phyloP scores from a whole-genome alignment of 192 early-diverging fungal genomes.

The Pilobolus umbonatus region DNA sequence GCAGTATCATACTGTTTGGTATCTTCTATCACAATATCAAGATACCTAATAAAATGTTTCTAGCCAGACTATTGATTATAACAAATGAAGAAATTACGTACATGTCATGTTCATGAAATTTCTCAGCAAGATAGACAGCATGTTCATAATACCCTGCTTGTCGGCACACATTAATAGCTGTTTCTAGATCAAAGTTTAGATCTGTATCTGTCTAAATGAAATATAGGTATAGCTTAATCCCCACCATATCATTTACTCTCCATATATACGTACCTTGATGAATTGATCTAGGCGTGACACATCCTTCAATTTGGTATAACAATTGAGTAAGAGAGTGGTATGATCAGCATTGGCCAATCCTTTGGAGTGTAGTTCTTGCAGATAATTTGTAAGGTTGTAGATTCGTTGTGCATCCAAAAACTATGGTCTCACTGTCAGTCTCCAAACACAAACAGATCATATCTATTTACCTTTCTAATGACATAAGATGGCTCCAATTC shows the following conservation, averaged over 20 bases:
- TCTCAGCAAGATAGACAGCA: conserved; percentile 85
- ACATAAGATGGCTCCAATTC: conserved; percentile 94
- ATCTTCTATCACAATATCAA: conserved; percentile 90
- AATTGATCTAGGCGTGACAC: conserved; percentile 82
- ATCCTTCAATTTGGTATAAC: conserved; percentile 94
- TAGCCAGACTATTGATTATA: neutral
- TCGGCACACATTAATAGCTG: conserved; percentile 89
- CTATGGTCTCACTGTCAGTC: conserved; percentile 7
- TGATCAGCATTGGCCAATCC: conserved; percentile 90
- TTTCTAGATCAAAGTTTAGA: conserved; percentile 89
- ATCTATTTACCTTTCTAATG: conserved; percentile 67
- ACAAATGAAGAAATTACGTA: conserved; percentile 21
- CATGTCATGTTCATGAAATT: conserved; percentile 75
- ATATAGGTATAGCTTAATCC: neutral
- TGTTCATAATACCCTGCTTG: conserved; percentile 88
- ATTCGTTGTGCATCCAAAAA: conserved; percentile 93
- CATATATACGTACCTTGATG: conserved; percentile 55
- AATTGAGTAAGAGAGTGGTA: conserved; percentile 93
- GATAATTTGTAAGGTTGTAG: conserved; percentile 80
- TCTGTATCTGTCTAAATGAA: conserved; percentile 59
- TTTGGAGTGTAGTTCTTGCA: conserved; percentile 85
- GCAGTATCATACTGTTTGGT: conserved; percentile 72
- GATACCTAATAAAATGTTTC: conserved; percentile 55
- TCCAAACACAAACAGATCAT: conserved; percentile 6
- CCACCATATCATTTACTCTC: neutral